Percentiles rank a stretch among this genome's conserved stretches.
These are phyloP conservation scores for Lathyrus aphaca DNA, from an alignment of 306 rosid genomes.

Conservation along the genomic window DNA sequence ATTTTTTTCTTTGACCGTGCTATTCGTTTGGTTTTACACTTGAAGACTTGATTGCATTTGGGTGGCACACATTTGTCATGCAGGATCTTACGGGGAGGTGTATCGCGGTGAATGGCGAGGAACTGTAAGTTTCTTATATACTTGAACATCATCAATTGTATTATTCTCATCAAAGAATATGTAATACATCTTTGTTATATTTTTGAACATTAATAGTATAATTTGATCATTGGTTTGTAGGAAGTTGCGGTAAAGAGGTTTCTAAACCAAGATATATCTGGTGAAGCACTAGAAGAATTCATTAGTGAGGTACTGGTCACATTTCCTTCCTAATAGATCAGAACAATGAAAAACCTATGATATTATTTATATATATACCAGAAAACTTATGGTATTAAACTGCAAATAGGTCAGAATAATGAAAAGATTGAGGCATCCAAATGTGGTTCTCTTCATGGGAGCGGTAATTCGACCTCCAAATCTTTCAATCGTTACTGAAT, in stretches of 20 bases:
- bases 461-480: constrained; percentile 87
- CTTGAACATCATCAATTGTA: constrained; percentile 17
- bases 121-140: constrained; percentile 74
- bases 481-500: constrained; percentile 90
- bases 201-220: constrained; percentile 12
- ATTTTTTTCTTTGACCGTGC: constrained; percentile 34
- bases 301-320: constrained; percentile 73
- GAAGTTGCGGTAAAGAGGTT: constrained; percentile 96
- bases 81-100: constrained; percentile 99
- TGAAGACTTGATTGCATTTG: constrained; percentile 28
- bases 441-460: constrained; percentile 98
- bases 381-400: constrained; percentile 37
- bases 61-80: constrained; percentile 23
- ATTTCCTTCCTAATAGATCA: constrained; percentile 4
- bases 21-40: constrained; percentile 32
- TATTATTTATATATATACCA: constrained; percentile 29
- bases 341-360: not conserved
- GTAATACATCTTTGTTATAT: not conserved
- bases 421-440: constrained; percentile 95
- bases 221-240: constrained; percentile 49
- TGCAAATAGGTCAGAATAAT: constrained; percentile 75
- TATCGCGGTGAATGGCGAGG: constrained; percentile 96
- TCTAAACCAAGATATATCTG: constrained; percentile 82
- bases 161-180: constrained; percentile 32
- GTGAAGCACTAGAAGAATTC: constrained; percentile 95